These are phyloP conservation scores for Flueggea neowawraea DNA, from an alignment of 441 rosid genomes.

Conservation along the genomic window DNA sequence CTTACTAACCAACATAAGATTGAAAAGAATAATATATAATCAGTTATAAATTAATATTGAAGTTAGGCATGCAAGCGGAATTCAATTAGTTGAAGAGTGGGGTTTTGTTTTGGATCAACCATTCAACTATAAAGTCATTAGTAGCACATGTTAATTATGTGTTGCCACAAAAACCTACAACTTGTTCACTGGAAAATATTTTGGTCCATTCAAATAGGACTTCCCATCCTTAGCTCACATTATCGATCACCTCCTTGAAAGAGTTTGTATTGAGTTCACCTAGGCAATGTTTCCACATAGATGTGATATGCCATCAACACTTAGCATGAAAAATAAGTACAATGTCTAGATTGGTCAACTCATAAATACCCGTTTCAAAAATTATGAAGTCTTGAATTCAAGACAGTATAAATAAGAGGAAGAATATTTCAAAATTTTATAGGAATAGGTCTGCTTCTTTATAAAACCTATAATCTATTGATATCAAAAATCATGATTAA, in stretches of 20 bases:
- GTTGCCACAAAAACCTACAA: neutral
- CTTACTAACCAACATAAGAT: neutral
- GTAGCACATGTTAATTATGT: neutral
- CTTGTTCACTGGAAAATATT: neutral
- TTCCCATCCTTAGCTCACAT: neutral
- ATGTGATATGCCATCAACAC: neutral
- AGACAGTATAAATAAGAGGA: too few relatives aligned
- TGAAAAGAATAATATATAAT: neutral
- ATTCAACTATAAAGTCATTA: too few relatives aligned
- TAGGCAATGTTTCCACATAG: neutral
- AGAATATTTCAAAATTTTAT: too few relatives aligned
- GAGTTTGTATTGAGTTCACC: neutral
- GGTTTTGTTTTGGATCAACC: constrained; percentile 15
- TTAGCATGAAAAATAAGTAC: too few relatives aligned
- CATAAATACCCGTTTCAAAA: too few relatives aligned
- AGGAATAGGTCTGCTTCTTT: too few relatives aligned
- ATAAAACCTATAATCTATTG: too few relatives aligned
- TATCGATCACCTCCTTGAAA: neutral
- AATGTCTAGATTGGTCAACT: too few relatives aligned
- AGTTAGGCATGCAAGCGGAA: neutral
- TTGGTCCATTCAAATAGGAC: neutral
- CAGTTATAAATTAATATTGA: neutral
- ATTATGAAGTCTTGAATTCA: too few relatives aligned
- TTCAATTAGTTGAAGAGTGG: neutral
- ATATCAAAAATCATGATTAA: too few relatives aligned